Base-by-base conservation (phyloP, 2,329 filamentous ascomycete genomes). In the Seiridium unicorne region DNA sequence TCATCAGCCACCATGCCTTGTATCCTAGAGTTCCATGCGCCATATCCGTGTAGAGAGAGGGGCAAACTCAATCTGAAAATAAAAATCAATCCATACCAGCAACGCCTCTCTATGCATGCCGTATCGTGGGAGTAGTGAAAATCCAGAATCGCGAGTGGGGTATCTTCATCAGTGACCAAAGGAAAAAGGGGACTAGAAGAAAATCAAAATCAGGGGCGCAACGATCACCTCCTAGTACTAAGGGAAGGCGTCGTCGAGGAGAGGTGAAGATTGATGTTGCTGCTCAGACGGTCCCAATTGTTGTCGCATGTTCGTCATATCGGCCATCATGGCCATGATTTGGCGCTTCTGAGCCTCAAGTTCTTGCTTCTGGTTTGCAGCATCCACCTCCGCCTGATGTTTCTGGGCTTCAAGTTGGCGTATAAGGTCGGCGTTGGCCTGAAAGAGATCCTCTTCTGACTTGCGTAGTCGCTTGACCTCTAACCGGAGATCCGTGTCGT, bases 391-490 rank as follows among this genome's bases (percentile, higher is more conserved):
- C 8, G 51, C 32, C 34, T 53, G 78, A 48, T 76, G 76, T 18
- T 74, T 78, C 62, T 84, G 82, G 47, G 78, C 73, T 44, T 83
- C 76, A 62, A 84, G 74, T 60, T 84, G 78, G 13, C 34, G 49
- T 13, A 7, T 38, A 10, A 53, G 49, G 32, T 53, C 49, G 32
- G 32, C 49, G 32, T 53, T 53, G 49, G 38, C 18, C 13, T 73
- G 70, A 63, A 78, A 79, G 51, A 88, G 76, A 65, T 87, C 84
- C 63, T 86, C 79, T 61, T 89, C 88, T 71, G 91, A 88, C 51
- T 78, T 77, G n/a, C 84, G 81, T 42, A 92, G 75, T 40, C 87
- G 81, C 74, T 90, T 90, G 62, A 90, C 75, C 70, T 91, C 87
- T 51, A 86, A 82, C 26, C 84, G 85, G 38, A 91, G 35, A 34